A percentile compares a stretch with the other conserved stretches of the same genome.
These are phyloP conservation scores for Priceomyces haplophilus DNA, from an alignment of 805 yeast genomes.

Conservation along the genomic window DNA sequence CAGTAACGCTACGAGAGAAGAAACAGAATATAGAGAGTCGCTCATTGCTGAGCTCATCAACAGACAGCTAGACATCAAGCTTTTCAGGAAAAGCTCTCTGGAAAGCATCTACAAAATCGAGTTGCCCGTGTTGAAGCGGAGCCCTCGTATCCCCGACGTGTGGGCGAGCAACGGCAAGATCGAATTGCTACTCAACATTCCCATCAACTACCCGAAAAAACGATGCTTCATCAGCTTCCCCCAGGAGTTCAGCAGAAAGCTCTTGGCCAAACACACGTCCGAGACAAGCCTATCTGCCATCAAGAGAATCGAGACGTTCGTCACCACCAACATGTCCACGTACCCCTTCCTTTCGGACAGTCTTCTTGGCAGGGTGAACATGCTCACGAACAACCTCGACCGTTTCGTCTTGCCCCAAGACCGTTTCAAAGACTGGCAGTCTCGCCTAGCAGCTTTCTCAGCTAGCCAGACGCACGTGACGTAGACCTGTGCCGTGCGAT, in stretches of 20 bases:
- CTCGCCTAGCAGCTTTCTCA: not conserved
- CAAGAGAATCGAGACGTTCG: slow-evolving; percentile 25
- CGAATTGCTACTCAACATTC: slow-evolving; percentile 33
- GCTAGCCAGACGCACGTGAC: too few relatives aligned
- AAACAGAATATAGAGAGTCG: slow-evolving; percentile 13
- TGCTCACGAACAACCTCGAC: slow-evolving; percentile 28
- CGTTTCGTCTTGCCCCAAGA: slow-evolving; percentile 13
- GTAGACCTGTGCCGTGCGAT: too few relatives aligned
- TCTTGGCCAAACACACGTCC: slow-evolving; percentile 21
- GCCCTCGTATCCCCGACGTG: slow-evolving; percentile 20
- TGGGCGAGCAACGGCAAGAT: slow-evolving; percentile 26
- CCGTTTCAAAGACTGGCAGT: slow-evolving; percentile 9
- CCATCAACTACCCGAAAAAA: slow-evolving; percentile 30
- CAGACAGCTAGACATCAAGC: slow-evolving; percentile 21
- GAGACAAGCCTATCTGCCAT: slow-evolving; percentile 15
- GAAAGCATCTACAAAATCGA: slow-evolving; percentile 31
- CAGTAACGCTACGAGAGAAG: not conserved
- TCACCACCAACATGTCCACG: slow-evolving; percentile 19
- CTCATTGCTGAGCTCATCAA: slow-evolving; percentile 24
- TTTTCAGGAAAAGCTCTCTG: slow-evolving; percentile 23
- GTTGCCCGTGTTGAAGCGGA: slow-evolving; percentile 23
- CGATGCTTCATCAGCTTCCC: slow-evolving; percentile 22
- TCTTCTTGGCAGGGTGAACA: slow-evolving; percentile 29
- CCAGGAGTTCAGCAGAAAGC: slow-evolving; percentile 28
- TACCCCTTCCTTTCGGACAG: slow-evolving; percentile 14